Evolutionary conservation across 1,284 basidiomycete genomes (phyloP), one percentile per base, ranked within the genome.

Genomic region (Mycosarcoma mackinlayi): DNA sequence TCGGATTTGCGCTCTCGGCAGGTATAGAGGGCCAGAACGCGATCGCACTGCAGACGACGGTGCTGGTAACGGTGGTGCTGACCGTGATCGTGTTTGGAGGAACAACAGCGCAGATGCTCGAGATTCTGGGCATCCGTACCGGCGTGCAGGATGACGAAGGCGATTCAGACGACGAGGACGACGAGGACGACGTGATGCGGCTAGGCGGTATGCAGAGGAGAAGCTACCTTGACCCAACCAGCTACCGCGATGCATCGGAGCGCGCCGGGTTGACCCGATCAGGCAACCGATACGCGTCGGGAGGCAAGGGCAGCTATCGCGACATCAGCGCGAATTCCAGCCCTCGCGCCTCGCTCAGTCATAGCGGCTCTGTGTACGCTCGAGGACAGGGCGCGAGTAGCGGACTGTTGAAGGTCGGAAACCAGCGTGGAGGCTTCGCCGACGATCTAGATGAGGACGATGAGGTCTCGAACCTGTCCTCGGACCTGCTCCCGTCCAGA

Each of bases 41-140:
- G 0, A 89, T 92, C 74, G 93, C 92, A 19, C 86, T 99, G 62
- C 87, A 94, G 40, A 97, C 91, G 30, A 98, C 95, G 0, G 94
- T 98, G 21, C 88, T 98, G 28, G 91, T 97, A 14, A 92, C 96
- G 6, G 95, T 98, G 39, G 93, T 99, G 42, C 86, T 98, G 53
- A 98, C 95, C 0, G 93, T 98, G 41, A 86, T 98, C 61, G 86
- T 97, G 52, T 98, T 99, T 79, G 95, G 95, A 0, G 96, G 95
- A 1, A 98, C 96, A 7, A 97, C 96, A 0, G 89, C 92, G 6
- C 87, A 94, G 57, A 98, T 99, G 96, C 87, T 99, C 40, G 94
- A 98, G 78, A 89, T 98, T 9, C 87, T 98, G n/a, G 94, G 95
- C 1, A 98, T 99, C 73, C 86, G 92, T 9, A 96, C 93, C 0